These are phyloP conservation scores for Tulasnella sp. DNA, from an alignment of 768 basidiomycete species.

Conservation along the genomic window DNA sequence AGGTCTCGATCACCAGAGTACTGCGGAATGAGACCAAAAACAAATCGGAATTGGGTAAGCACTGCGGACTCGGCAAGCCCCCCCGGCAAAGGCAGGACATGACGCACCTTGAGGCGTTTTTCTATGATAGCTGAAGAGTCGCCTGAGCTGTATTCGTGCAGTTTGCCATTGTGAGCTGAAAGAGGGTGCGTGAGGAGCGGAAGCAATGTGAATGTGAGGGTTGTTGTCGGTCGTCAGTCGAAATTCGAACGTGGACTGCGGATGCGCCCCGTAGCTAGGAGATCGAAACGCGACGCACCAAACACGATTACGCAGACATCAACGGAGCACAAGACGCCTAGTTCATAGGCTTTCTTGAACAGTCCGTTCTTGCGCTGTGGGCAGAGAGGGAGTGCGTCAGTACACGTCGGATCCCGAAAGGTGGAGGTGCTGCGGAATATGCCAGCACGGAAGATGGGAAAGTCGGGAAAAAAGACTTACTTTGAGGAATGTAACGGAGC, in stretches of 20 bases:
- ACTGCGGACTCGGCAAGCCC: constrained; percentile 8
- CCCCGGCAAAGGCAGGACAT: constrained; percentile 6
- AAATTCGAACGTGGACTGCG: background rate
- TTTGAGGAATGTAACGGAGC: constrained; percentile 87
- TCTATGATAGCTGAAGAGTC: constrained; percentile 62
- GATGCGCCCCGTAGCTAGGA: background rate
- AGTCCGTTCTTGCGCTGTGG: constrained; percentile 76
- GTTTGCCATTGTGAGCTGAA: constrained; percentile 69
- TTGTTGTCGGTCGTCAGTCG: background rate
- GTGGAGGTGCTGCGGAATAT: background rate
- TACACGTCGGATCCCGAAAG: background rate
- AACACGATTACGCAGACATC: constrained; percentile 86
- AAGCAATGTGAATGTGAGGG: constrained; percentile 38
- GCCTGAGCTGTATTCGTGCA: constrained; percentile 71
- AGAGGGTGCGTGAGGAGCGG: constrained; percentile 21
- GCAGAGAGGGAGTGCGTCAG: background rate
- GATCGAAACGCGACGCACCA: constrained; percentile 38
- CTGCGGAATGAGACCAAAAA: constrained; percentile 27
- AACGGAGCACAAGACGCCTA: constrained; percentile 82
- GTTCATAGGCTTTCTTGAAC: constrained; percentile 87
- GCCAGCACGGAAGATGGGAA: constrained; percentile 7
- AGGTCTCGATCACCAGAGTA: constrained; percentile 48
- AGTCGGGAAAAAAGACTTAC: constrained; percentile 34
- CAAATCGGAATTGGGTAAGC: constrained; percentile 1
- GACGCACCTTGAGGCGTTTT: constrained; percentile 49